These are phyloP conservation scores for Trichoderma sp. DNA, from an alignment of 2,329 filamentous ascomycete genomes.

Conservation along the genomic window DNA sequence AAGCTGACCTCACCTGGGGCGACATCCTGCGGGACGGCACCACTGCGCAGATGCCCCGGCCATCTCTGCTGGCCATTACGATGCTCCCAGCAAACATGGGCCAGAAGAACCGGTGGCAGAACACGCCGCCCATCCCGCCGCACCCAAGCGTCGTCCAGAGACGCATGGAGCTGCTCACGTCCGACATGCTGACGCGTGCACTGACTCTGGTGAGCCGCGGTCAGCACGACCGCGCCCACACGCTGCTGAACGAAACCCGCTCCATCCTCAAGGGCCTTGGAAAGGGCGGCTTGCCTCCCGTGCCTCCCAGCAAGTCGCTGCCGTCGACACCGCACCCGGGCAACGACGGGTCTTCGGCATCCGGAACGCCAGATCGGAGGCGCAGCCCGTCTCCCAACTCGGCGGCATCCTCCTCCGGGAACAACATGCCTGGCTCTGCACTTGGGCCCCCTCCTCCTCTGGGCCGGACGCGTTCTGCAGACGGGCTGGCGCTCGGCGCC, in stretches of 20 bases:
- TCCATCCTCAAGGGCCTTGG: constrained; percentile 94
- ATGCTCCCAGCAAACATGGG: constrained; percentile 75
- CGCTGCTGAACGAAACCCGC: constrained; percentile 87
- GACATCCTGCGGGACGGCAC: constrained; percentile 90
- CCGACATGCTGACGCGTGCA: constrained; percentile 94
- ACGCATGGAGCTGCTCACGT: constrained; percentile 95
- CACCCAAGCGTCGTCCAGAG: constrained; percentile 94
- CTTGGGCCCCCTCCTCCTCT: constrained; percentile 49
- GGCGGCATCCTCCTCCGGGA: constrained; percentile 46
- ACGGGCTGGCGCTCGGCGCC: constrained; percentile 61
- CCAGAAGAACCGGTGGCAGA: constrained; percentile 67
- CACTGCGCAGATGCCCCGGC: constrained; percentile 80
- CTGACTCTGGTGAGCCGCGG: constrained; percentile 87
- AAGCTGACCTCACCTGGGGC: constrained; percentile 90
- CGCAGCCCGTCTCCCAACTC: constrained; percentile 59
- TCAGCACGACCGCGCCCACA: constrained; percentile 91
- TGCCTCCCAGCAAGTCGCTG: constrained; percentile 63
- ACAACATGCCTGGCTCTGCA: constrained; percentile 46
- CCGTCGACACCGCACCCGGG: constrained; percentile 54
- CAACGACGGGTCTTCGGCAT: constrained; percentile 49
- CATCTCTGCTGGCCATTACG: constrained; percentile 90
- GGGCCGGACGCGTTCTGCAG: constrained; percentile 56
- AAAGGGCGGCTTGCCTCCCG: constrained; percentile 89
- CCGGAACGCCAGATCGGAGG: constrained; percentile 57
- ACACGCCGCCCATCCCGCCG: constrained; percentile 82